A percentile compares a stretch with the other conserved stretches of the same genome.
phyloP scores from a whole-genome alignment of 2,329 filamentous ascomycete species.

The Fusarium sp. region DNA sequence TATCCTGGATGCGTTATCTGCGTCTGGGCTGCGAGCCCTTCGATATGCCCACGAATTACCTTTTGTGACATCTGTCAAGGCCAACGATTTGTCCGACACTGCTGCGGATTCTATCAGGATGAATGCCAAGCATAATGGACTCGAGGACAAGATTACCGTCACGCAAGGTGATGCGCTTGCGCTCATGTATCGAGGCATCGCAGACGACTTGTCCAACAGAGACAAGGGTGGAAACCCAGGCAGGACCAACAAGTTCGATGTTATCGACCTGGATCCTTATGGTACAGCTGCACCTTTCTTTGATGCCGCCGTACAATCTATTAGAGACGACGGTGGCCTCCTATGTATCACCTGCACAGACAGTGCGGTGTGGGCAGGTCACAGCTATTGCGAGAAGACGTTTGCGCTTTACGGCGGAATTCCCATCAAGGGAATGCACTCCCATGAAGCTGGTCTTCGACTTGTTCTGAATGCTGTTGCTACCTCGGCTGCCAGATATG shows the following conservation, averaged over 20 bases:
- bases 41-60: conserved; percentile 93
- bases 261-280: conserved; percentile 96
- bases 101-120: conserved; percentile 83
- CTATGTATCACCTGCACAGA: conserved; percentile 97
- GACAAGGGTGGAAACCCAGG: conserved; percentile 51
- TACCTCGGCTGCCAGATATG: conserved; percentile 82
- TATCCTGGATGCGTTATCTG: conserved; percentile 95
- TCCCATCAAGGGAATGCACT: conserved; percentile 83
- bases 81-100: conserved; percentile 85
- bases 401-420: conserved; percentile 93
- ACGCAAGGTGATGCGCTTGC: conserved; percentile 84
- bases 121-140: conserved; percentile 85
- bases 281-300: conserved; percentile 93
- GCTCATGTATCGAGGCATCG: conserved; percentile 85
- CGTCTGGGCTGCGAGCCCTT: conserved; percentile 88
- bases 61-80: conserved; percentile 81
- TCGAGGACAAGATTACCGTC: conserved; percentile 75
- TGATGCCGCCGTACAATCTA: conserved; percentile 86
- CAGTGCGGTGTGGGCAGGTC: conserved; percentile 92
- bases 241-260: conserved; percentile 75
- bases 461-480: conserved; percentile 86
- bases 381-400: conserved; percentile 92
- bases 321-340: conserved; percentile 85
- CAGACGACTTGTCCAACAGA: conserved; percentile 58
- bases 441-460: conserved; percentile 88